phyloP scores from a whole-genome alignment of 768 basidiomycete genomes.

The Hemileccinum impolitum region DNA sequence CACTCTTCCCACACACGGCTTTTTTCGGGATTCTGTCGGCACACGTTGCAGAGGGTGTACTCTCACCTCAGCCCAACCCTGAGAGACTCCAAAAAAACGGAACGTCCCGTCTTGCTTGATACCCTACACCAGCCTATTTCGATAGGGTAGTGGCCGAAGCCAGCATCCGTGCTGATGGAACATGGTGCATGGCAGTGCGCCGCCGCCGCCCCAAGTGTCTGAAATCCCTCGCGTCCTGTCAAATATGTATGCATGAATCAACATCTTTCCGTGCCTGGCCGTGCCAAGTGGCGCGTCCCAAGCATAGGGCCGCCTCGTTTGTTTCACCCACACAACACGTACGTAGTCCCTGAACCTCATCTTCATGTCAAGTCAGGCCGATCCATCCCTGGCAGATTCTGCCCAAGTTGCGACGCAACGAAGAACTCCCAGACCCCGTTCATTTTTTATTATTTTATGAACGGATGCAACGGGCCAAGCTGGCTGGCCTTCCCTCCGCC shows the following conservation, averaged over 20 bases:
- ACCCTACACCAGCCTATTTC: neutral
- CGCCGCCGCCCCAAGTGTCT: neutral
- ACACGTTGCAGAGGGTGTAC: conserved; percentile 1
- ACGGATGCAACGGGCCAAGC: neutral
- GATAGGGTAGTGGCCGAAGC: too few relatives aligned
- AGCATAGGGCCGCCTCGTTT: neutral
- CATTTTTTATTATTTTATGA: neutral
- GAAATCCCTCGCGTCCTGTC: neutral
- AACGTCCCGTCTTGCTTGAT: neutral
- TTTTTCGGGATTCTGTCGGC: neutral
- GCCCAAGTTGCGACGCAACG: neutral
- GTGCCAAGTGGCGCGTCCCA: conserved; percentile 3
- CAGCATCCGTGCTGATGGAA: too few relatives aligned
- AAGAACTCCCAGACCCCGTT: neutral
- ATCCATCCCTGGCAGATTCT: neutral
- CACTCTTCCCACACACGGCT: neutral
- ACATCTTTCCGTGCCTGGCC: conserved; percentile 1
- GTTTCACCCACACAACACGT: neutral
- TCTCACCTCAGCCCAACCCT: neutral
- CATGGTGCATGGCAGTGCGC: too few relatives aligned
- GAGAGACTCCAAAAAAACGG: neutral
- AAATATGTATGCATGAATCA: neutral
- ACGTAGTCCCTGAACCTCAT: neutral
- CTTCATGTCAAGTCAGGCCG: too few relatives aligned
- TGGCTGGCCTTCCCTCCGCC: neutral